These are phyloP conservation scores for Sonneratia alba DNA, from an alignment of 345 rosid species.

Conservation along the genomic window DNA sequence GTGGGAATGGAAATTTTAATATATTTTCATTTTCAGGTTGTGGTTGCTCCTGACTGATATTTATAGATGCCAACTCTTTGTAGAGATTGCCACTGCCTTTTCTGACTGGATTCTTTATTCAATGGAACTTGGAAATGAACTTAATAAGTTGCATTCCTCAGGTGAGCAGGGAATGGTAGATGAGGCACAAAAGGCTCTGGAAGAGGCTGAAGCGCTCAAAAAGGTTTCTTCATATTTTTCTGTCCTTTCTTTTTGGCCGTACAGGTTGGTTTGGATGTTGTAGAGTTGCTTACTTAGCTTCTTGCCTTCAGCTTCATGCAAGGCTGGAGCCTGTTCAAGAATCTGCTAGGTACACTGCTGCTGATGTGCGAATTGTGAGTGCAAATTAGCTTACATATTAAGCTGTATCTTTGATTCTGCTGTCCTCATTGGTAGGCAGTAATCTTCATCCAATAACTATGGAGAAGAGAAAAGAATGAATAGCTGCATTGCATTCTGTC, in stretches of 20 bases:
- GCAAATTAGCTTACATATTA: neutral
- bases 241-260: neutral
- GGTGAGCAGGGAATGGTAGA: conserved; percentile 99
- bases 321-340: conserved; percentile 71
- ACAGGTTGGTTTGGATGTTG: neutral
- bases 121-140: too few species aligned
- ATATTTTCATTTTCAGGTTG: neutral
- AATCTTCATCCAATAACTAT: neutral
- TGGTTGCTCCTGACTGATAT: neutral
- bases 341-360: conserved; percentile 85
- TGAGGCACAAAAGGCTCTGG: conserved; percentile 95
- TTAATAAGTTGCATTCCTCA: conserved; percentile 11
- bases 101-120: neutral
- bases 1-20: neutral
- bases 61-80: neutral
- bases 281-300: neutral
- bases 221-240: conserved; percentile 38
- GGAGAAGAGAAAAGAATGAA: neutral
- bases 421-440: neutral
- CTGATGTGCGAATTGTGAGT: conserved; percentile 97
- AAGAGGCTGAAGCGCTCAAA: conserved; percentile 98
- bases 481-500: neutral
- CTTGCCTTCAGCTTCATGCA: conserved; percentile 53
- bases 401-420: neutral
- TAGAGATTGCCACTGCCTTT: neutral